Evolutionary conservation across 306 rosid species (phyloP).

Genomic region (Vigna angularis): DNA sequence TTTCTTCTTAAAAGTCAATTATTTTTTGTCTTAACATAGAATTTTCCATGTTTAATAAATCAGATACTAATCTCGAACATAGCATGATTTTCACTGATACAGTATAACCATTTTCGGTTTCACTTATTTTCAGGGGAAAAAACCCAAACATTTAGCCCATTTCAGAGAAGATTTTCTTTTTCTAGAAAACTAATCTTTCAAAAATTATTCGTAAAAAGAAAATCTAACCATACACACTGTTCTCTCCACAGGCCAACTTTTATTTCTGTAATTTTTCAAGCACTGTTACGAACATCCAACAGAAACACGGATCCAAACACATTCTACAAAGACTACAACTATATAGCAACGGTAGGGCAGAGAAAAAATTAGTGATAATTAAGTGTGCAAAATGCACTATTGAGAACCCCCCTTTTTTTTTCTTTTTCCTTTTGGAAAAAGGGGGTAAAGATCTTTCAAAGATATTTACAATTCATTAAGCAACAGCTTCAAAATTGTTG

Average conservation of each 20-base stretch:
- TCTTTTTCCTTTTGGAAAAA: conserved; percentile 25
- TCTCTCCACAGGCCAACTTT: background rate
- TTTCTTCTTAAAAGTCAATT: too few relatives aligned
- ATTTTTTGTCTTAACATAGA: too few relatives aligned
- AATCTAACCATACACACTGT: background rate
- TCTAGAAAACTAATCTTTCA: background rate
- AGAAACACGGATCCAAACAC: background rate
- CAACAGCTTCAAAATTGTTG: conserved; percentile 57
- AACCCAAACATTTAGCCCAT: background rate
- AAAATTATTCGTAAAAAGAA: background rate
- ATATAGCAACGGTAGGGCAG: background rate
- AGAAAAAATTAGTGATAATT: background rate
- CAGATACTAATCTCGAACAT: too few relatives aligned
- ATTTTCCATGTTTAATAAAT: too few relatives aligned
- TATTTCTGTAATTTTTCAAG: background rate
- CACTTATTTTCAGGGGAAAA: too few relatives aligned
- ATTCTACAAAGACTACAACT: background rate
- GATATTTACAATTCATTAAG: conserved; percentile 51
- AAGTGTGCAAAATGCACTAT: conserved; percentile 35
- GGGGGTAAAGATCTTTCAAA: conserved; percentile 36
- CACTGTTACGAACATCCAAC: background rate
- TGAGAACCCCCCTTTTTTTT: conserved; percentile 22
- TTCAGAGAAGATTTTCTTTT: background rate
- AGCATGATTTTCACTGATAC: too few relatives aligned
- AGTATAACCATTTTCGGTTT: too few relatives aligned